Percentiles rank a stretch among this genome's conserved stretches.
Evolutionary conservation across 345 rosid genomes (phyloP).

Genomic region (Carallia brachiata): DNA sequence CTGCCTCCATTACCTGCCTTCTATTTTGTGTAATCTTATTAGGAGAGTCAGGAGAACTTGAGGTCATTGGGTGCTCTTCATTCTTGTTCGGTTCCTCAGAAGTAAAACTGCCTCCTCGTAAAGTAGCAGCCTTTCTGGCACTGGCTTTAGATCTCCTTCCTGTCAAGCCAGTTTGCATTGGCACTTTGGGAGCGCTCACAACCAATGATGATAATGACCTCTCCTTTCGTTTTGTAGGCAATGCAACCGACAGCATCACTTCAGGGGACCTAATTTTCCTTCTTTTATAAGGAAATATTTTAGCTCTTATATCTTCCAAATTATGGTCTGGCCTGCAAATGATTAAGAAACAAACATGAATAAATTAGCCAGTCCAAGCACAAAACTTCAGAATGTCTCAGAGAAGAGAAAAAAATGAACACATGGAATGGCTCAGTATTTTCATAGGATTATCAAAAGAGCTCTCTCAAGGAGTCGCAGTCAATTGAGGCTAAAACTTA

Average conservation of each 20-base stretch:
- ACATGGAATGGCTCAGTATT: neutral
- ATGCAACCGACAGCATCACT: slow-evolving; percentile 47
- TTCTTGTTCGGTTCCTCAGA: slow-evolving; percentile 47
- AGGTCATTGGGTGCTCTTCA: slow-evolving; percentile 46
- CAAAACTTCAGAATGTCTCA: neutral
- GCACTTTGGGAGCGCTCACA: slow-evolving; percentile 73
- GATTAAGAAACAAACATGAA: slow-evolving; percentile 14
- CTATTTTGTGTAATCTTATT: slow-evolving; percentile 47
- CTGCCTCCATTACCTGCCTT: slow-evolving; percentile 58
- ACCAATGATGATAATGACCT: slow-evolving; percentile 92
- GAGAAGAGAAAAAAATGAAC: neutral
- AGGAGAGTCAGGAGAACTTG: slow-evolving; percentile 73
- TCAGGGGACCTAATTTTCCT: slow-evolving; percentile 67
- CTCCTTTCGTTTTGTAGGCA: slow-evolving; percentile 88
- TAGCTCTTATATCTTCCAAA: slow-evolving; percentile 85
- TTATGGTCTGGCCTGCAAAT: slow-evolving; percentile 71
- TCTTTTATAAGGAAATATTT: slow-evolving; percentile 74
- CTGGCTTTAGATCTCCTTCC: slow-evolving; percentile 70
- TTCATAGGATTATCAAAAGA: neutral
- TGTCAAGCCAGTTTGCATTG: slow-evolving; percentile 58
- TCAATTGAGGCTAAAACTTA: no score
- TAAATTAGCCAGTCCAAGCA: neutral
- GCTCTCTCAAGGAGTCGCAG: neutral
- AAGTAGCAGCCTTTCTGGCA: slow-evolving; percentile 49
- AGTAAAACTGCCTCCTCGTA: slow-evolving; percentile 44